Conservation (phyloP, 2,329 filamentous ascomycete genomes). For the Xylaria sp. region DNA sequence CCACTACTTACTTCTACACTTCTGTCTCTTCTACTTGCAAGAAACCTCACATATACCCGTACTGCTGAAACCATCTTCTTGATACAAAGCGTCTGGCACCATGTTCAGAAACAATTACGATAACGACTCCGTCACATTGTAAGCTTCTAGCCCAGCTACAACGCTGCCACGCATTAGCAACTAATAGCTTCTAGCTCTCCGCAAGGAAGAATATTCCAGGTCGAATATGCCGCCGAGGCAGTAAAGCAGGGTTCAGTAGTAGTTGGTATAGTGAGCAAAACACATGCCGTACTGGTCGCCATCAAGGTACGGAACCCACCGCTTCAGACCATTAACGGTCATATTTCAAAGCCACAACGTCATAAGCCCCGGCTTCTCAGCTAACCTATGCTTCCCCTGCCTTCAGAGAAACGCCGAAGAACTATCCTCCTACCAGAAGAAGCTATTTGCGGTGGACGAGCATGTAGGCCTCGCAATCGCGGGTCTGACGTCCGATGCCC, state of each 20-base stretch:
- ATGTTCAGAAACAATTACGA: conserved; percentile 99
- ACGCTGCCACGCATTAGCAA: conserved; percentile 35
- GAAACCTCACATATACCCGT: conserved; percentile 4
- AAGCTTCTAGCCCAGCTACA: conserved; percentile 55
- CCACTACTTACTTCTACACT: conserved; percentile 35
- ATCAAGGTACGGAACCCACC: conserved; percentile 78
- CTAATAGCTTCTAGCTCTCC: conserved; percentile 76
- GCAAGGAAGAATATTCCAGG: conserved; percentile 99
- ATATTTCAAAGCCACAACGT: conserved; percentile 6
- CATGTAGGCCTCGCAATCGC: conserved; percentile 96
- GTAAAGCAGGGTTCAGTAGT: conserved; percentile 99
- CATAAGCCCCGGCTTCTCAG: not conserved
- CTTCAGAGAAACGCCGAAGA: conserved; percentile 95
- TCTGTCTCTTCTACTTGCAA: conserved; percentile 20
- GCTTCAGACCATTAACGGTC: not conserved
- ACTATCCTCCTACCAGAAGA: conserved; percentile 99
- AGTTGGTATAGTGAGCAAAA: conserved; percentile 97
- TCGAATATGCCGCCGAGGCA: conserved; percentile 98
- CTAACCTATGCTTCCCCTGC: conserved; percentile 21
- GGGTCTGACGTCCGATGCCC: conserved; percentile 95
- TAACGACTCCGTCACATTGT: conserved; percentile 99
- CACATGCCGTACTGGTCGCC: conserved; percentile 93
- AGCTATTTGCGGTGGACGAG: conserved; percentile 95
- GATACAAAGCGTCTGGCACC: conserved; percentile 52
- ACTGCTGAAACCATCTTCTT: not conserved